Evolutionary conservation across 179 eudicot genomes (phyloP).

Genomic region (Carnegiea gigantea): DNA sequence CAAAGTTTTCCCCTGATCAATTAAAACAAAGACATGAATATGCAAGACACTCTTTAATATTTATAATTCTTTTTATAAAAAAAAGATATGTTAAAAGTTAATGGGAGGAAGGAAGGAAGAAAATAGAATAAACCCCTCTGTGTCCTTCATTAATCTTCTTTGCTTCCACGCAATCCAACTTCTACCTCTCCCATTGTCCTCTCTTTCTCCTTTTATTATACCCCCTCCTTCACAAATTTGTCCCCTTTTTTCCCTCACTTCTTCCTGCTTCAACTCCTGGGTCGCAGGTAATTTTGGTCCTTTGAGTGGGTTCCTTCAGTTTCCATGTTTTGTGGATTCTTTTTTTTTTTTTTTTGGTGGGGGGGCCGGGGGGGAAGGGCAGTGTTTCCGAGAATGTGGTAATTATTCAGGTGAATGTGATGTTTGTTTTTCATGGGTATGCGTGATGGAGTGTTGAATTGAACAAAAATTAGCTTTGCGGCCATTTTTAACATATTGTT

Average conservation of each 20-base stretch:
- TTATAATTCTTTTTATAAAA: no score
- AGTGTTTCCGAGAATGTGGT: background rate
- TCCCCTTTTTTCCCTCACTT: background rate
- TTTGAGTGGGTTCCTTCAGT: background rate
- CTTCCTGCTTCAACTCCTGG: conserved; percentile 12
- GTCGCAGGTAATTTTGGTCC: conserved; percentile 27
- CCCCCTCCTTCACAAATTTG: background rate
- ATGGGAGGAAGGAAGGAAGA: background rate
- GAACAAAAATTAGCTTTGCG: conserved; percentile 5
- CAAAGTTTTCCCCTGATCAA: no score
- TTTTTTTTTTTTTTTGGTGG: no score
- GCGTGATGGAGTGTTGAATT: conserved; percentile 10
- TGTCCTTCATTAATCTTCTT: background rate
- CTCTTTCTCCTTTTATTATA: background rate
- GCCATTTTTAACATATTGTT: background rate
- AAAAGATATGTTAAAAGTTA: no score
- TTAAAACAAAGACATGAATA: background rate
- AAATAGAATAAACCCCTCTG: conserved; percentile 5
- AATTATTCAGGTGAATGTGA: background rate
- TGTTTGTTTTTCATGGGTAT: conserved; percentile 1
- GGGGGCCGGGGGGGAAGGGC: background rate
- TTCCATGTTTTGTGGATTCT: background rate
- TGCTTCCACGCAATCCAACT: conserved; percentile 35
- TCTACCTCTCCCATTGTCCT: background rate
- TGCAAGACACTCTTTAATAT: no score